These are phyloP conservation scores for Yamadazyma scolyti DNA, from an alignment of 805 yeast genomes.

Conservation along the genomic window DNA sequence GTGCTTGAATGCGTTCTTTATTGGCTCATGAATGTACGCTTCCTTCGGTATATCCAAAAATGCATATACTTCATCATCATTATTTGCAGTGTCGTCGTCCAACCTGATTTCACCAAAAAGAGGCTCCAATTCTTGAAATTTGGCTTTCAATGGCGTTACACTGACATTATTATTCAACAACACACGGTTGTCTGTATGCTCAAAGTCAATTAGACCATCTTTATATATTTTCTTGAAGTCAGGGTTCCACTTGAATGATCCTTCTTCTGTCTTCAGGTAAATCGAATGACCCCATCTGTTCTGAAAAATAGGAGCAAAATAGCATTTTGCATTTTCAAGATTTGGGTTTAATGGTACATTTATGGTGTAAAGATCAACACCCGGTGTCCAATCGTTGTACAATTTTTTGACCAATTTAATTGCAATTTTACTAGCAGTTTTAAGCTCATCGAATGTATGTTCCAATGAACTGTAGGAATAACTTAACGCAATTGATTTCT, in stretches of 20 bases:
- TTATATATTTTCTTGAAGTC: constrained; percentile 67
- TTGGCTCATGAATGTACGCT: constrained; percentile 42
- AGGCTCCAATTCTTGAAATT: constrained; percentile 53
- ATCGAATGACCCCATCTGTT: constrained; percentile 73
- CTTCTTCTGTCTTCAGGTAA: constrained; percentile 31
- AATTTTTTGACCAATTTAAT: constrained; percentile 62
- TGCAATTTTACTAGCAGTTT: constrained; percentile 65
- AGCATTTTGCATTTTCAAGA: constrained; percentile 54
- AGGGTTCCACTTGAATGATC: constrained; percentile 78
- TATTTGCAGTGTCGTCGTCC: constrained; percentile 12
- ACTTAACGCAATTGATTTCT: constrained; percentile 74
- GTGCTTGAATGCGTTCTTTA: constrained; percentile 32
- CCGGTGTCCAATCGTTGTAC: constrained; percentile 32
- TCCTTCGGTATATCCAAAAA: constrained; percentile 35
- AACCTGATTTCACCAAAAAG: constrained; percentile 57
- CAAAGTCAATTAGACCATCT: constrained; percentile 36
- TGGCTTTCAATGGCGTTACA: constrained; percentile 58
- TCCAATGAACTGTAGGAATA: constrained; percentile 67
- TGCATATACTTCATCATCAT: constrained; percentile 12
- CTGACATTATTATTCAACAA: constrained; percentile 61
- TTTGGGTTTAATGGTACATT: constrained; percentile 72
- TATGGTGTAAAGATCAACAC: constrained; percentile 72
- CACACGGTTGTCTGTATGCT: constrained; percentile 67
- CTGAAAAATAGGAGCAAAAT: constrained; percentile 74
- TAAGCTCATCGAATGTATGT: constrained; percentile 47